Conservation (phyloP, 148 eudicot genomes). For the Simmondsia chinensis region DNA sequence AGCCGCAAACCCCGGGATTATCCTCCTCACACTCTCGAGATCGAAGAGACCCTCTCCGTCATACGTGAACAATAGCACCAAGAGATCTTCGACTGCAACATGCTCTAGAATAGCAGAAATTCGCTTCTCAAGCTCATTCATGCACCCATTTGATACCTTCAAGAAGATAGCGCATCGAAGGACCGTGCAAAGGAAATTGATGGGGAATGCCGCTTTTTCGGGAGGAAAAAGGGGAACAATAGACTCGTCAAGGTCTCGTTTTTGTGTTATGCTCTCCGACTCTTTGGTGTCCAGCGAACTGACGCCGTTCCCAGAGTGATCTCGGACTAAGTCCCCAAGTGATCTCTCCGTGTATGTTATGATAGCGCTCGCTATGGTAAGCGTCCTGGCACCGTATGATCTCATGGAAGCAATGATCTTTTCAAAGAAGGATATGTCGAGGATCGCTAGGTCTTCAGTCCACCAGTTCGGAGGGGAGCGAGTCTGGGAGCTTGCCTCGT, state of each 20-base stretch:
- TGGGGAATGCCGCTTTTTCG: conserved; percentile 63
- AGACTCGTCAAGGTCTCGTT: conserved; percentile 41
- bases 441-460: conserved; percentile 72
- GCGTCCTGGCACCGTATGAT: conserved; percentile 48
- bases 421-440: conserved; percentile 52
- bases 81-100: conserved; percentile 67
- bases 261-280: conserved; percentile 31
- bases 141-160: conserved; percentile 30
- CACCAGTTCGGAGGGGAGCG: conserved; percentile 97
- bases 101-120: conserved; percentile 65
- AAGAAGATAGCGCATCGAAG: conserved; percentile 64
- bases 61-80: conserved; percentile 52
- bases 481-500: conserved; percentile 73
- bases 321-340: conserved; percentile 54
- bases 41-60: conserved; percentile 78
- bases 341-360: conserved; percentile 68
- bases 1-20: conserved; percentile 59
- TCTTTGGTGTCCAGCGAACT: conserved; percentile 13
- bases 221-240: conserved; percentile 55
- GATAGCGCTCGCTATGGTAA: conserved; percentile 63
- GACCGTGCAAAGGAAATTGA: conserved; percentile 72
- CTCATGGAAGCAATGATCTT: conserved; percentile 52
- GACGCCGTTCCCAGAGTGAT: conserved; percentile 50
- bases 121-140: conserved; percentile 70
- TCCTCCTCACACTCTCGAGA: conserved; percentile 79